These are phyloP conservation scores for Bipolaris cookei DNA, from an alignment of 2,329 filamentous ascomycete genomes.

Conservation along the genomic window DNA sequence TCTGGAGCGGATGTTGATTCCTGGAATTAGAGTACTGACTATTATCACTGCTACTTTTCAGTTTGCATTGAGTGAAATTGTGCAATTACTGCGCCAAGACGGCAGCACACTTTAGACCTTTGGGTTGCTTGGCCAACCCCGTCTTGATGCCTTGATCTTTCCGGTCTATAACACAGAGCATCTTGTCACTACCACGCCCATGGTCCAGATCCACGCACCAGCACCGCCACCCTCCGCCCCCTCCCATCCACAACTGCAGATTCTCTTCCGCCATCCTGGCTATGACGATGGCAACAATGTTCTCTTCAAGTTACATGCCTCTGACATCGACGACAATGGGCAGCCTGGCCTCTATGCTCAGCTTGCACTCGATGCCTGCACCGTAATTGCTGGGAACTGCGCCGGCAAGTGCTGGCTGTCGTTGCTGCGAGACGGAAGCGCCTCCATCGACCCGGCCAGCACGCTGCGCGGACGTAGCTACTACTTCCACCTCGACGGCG, in stretches of 20 bases:
- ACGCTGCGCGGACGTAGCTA: conserved; percentile 11
- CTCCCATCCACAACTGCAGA: conserved; percentile 8
- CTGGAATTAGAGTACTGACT: no score
- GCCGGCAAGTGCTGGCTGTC: conserved; percentile 9
- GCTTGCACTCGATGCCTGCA: conserved; percentile 16
- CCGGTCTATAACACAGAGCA: no score
- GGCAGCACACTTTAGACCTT: no score
- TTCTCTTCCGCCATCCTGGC: conserved; percentile 17
- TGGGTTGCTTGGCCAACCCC: no score
- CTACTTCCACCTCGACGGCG: conserved; percentile 12
- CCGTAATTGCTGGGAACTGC: conserved; percentile 10
- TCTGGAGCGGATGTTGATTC: no score
- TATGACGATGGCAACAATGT: conserved; percentile 16
- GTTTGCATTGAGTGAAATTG: no score
- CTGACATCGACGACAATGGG: conserved; percentile 10
- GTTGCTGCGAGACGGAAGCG: conserved; percentile 5
- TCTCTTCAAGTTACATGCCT: conserved; percentile 15
- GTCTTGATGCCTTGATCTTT: no score
- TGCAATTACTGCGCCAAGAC: no score
- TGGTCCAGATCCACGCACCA: conserved; percentile 11
- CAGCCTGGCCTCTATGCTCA: conserved; percentile 14
- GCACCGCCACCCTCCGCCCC: neutral
- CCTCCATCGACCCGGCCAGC: conserved; percentile 11
- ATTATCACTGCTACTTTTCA: no score
- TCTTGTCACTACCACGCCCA: neutral